Base-by-base conservation (phyloP, 2,329 filamentous ascomycete genomes). In the Scedosporium apiospermum region DNA sequence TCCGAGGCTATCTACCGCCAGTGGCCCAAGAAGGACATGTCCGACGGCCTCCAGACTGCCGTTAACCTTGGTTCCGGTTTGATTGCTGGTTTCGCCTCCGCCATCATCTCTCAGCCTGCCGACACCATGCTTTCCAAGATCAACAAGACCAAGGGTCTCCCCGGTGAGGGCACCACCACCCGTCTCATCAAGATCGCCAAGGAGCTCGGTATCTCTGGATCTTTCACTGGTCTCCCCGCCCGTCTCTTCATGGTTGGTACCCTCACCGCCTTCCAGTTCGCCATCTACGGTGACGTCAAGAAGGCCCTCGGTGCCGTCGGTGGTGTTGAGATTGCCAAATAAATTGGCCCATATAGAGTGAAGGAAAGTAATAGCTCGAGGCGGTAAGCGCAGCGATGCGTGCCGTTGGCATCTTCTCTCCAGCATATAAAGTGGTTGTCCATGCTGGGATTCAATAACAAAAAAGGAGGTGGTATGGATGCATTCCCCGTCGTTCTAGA, bases 51-150 rank as follows among this genome's bases (percentile, higher is more conserved):
- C 71, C 89, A 93, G 82, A 96, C 91, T 68, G 78, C 80, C 76
- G 85, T 90, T 81, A 95, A 96, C 86, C 82, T 96, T 84, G 76
- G 76, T 69, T 76, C 77, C 64, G 77, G 77, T 76, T 73, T 79
- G 66, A 73, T 78, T 65, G 77, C 77, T 66, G 77, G 91, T 89
- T 91, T 96, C 80, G 91, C 90, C 71, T 91, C 91, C 71, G 91
- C 91, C 74, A 75, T 93, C 71, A 84, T 96, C 75, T 96, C 91
- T 66, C 91, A 96, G 82, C 91, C 91, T 70, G 91, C 91, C 75
- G 91, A 96, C 77, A 96, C 91, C 74, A 96, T 96, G 91, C 87
- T 96, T 67, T 89, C 85, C 80, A 95, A 93, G 86, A 95, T 96
- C 84, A 96, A 96, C 89, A 95, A 95, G 89, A 91, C 89, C 79